These are phyloP conservation scores for Zychaea mexicana DNA, from an alignment of 371 early-diverging fungal species.

Conservation along the genomic window DNA sequence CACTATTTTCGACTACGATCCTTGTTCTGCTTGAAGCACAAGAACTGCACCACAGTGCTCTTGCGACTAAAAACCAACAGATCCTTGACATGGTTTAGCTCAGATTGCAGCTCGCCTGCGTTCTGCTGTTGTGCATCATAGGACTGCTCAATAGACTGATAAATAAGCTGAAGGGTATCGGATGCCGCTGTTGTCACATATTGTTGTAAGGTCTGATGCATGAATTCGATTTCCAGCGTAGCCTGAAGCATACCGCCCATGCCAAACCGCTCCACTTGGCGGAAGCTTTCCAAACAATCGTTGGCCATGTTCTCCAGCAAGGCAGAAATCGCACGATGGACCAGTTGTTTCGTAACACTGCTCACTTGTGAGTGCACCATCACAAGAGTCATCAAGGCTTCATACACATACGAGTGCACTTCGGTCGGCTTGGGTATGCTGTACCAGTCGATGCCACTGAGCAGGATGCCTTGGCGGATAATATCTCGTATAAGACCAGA, in stretches of 20 bases:
- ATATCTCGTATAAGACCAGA: slow-evolving; percentile 65
- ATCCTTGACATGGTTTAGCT: slow-evolving; percentile 65
- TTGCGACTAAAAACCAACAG: slow-evolving; percentile 66
- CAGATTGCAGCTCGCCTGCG: slow-evolving; percentile 56
- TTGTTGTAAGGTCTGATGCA: slow-evolving; percentile 76
- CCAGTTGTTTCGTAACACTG: slow-evolving; percentile 73
- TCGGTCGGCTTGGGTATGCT: slow-evolving; percentile 78
- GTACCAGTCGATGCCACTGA: slow-evolving; percentile 87
- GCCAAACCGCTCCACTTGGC: slow-evolving; percentile 82
- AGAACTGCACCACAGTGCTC: slow-evolving; percentile 74
- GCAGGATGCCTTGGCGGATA: slow-evolving; percentile 78
- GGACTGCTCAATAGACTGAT: slow-evolving; percentile 69
- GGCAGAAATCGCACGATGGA: slow-evolving; percentile 74
- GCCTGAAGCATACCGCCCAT: slow-evolving; percentile 92
- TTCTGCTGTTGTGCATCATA: slow-evolving; percentile 61
- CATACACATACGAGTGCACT: slow-evolving; percentile 87
- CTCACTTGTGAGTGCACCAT: slow-evolving; percentile 89
- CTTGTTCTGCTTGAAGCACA: slow-evolving; percentile 70
- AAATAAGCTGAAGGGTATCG: slow-evolving; percentile 66
- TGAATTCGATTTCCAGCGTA: slow-evolving; percentile 83
- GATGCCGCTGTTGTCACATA: slow-evolving; percentile 68
- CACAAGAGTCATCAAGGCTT: slow-evolving; percentile 86
- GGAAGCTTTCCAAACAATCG: slow-evolving; percentile 77
- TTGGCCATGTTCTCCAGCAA: slow-evolving; percentile 73
- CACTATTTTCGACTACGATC: slow-evolving; percentile 30